Conservation (phyloP, 2,329 filamentous ascomycete species). For the Apiospora saccharicola region DNA sequence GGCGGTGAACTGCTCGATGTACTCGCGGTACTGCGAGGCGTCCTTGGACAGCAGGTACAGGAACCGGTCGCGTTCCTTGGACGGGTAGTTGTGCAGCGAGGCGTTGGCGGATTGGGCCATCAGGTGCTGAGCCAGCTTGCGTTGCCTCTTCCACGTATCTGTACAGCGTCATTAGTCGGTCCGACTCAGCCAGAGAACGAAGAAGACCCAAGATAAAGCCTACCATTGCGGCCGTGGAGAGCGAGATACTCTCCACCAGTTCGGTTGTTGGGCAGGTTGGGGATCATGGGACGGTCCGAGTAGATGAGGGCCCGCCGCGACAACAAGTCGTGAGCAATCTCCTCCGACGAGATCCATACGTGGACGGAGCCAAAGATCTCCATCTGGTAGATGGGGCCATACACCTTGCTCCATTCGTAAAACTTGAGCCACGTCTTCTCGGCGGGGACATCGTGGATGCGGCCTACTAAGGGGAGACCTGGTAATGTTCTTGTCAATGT, state of each 20-base stretch:
- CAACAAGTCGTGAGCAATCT: slow-evolving; percentile 54
- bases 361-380: slow-evolving; percentile 55
- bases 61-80: slow-evolving; percentile 53
- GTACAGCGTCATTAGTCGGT: slow-evolving; percentile 18
- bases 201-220: background rate
- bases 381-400: slow-evolving; percentile 55
- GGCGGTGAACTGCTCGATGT: slow-evolving; percentile 56
- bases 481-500: background rate
- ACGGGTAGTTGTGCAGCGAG: slow-evolving; percentile 51
- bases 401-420: slow-evolving; percentile 54
- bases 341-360: slow-evolving; percentile 57
- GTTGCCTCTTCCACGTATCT: slow-evolving; percentile 58
- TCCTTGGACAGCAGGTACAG: slow-evolving; percentile 50
- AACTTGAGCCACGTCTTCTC: slow-evolving; percentile 55
- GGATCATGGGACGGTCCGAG: slow-evolving; percentile 56
- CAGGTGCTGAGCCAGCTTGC: slow-evolving; percentile 52
- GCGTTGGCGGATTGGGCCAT: slow-evolving; percentile 49
- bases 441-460: slow-evolving; percentile 53
- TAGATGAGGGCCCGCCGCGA: slow-evolving; percentile 51
- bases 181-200: too few relatives aligned
- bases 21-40: slow-evolving; percentile 52
- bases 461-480: slow-evolving; percentile 53
- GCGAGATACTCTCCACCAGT: slow-evolving; percentile 57
- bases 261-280: slow-evolving; percentile 55
- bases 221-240: slow-evolving; percentile 52